Percentiles rank a stretch among this genome's conserved stretches.
phyloP scores from a whole-genome alignment of 108 stramenopile species.

The Skeletonema costatum region DNA sequence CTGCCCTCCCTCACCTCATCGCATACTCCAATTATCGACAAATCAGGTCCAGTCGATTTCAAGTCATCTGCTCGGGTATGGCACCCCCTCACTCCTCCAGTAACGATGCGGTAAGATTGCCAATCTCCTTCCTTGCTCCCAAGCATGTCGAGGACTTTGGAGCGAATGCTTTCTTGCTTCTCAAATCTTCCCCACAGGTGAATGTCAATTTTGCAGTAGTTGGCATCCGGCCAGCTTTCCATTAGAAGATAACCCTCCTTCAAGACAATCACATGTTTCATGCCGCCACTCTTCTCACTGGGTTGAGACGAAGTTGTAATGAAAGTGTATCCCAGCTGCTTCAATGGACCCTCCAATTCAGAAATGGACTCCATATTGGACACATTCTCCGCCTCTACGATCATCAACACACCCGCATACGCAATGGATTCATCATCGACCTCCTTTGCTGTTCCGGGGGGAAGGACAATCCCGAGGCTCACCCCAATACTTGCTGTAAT shows the following conservation, averaged over 20 bases:
- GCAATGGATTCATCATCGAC: conserved; percentile 16
- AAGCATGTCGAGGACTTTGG: conserved; percentile 5
- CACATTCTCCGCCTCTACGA: conserved; percentile 71
- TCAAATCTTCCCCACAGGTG: no score
- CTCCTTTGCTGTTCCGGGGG: conserved; percentile 29
- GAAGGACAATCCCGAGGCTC: conserved; percentile 25
- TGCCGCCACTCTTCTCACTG: conserved; percentile 13
- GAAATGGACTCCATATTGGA: conserved; percentile 7
- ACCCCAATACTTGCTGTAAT: conserved; percentile 61
- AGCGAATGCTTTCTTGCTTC: no score
- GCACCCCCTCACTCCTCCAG: conserved; percentile 80
- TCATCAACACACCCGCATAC: conserved; percentile 57
- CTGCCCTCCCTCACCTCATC: conserved; percentile 27
- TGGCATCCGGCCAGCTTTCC: conserved; percentile 52
- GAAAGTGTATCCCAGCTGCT: conserved; percentile 22
- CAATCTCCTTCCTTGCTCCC: conserved; percentile 26
- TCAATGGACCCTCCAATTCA: conserved; percentile 22
- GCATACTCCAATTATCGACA: conserved; percentile 24
- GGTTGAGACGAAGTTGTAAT: conserved; percentile 35
- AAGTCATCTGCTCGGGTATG: conserved; percentile 79
- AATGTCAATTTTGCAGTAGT: not conserved
- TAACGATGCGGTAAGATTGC: conserved; percentile 66
- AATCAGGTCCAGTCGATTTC: conserved; percentile 67
- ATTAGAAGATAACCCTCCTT: conserved; percentile 53
- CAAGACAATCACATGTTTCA: conserved; percentile 34